Conservation (phyloP, 768 basidiomycete genomes). For the Rhizopogon roseolus region DNA sequence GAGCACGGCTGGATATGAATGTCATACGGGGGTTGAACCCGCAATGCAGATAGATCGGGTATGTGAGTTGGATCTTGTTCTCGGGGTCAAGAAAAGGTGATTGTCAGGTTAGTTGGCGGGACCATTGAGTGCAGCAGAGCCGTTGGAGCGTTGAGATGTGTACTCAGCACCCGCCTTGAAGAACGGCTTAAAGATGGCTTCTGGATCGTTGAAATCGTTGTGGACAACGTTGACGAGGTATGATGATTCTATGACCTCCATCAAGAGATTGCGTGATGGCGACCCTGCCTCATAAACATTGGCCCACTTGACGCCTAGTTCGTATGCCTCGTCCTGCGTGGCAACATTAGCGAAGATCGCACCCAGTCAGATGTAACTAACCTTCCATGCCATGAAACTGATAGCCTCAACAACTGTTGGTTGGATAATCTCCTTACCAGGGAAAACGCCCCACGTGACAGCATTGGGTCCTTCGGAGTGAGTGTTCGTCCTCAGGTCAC, state of each 20-base stretch:
- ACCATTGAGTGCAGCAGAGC: conserved; percentile 35
- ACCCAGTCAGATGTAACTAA: conserved; percentile 15
- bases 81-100: background rate
- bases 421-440: conserved; percentile 93
- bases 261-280: conserved; percentile 68
- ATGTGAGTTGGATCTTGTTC: conserved; percentile 26
- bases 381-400: conserved; percentile 99
- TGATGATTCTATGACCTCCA: conserved; percentile 72
- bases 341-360: conserved; percentile 5
- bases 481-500: conserved; percentile 92
- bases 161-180: conserved; percentile 68
- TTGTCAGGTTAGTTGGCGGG: conserved; percentile 15
- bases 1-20: conserved; percentile 14
- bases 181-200: conserved; percentile 88
- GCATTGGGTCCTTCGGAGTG: conserved; percentile 95
- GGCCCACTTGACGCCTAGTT: conserved; percentile 90
- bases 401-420: conserved; percentile 97
- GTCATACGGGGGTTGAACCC: conserved; percentile 85
- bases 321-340: conserved; percentile 87
- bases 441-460: conserved; percentile 99
- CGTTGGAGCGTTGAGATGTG: conserved; percentile 31
- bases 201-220: conserved; percentile 85
- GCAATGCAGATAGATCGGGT: conserved; percentile 35
- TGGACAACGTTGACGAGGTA: conserved; percentile 95
- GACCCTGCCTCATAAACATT: conserved; percentile 77